phyloP scores from a whole-genome alignment of 805 yeast genomes.

The Nematodospora valgi region DNA sequence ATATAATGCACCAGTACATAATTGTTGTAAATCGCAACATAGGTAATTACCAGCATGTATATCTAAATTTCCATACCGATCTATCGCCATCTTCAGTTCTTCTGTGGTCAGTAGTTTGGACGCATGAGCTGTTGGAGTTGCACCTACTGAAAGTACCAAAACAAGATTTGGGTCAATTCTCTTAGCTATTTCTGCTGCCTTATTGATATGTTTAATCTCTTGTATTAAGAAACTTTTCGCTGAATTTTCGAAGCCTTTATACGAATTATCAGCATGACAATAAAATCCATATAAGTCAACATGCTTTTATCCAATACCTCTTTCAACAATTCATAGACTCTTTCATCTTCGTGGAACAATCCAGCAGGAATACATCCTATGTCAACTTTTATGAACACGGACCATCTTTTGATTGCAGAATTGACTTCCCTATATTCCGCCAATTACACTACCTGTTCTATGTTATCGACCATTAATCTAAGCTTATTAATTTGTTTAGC shows the following conservation, averaged over 20 bases:
- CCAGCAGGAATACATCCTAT: constrained; percentile 78
- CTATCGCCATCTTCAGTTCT: constrained; percentile 12
- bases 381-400: constrained; percentile 64
- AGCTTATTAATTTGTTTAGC: constrained; percentile 40
- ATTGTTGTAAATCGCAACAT: constrained; percentile 71
- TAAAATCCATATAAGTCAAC: constrained; percentile 64
- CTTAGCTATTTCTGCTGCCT: constrained; percentile 44
- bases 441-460: constrained; percentile 52
- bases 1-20: constrained; percentile 65
- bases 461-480: constrained; percentile 59
- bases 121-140: constrained; percentile 77
- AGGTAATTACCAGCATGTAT: constrained; percentile 83
- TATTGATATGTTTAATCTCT: constrained; percentile 56
- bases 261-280: constrained; percentile 80
- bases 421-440: constrained; percentile 25
- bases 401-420: constrained; percentile 44
- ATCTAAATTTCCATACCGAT: constrained; percentile 13
- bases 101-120: constrained; percentile 27
- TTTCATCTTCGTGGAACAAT: constrained; percentile 24
- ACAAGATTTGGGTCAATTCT: constrained; percentile 31
- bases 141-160: constrained; percentile 67
- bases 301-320: constrained; percentile 22
- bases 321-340: constrained; percentile 33
- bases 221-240: constrained; percentile 49
- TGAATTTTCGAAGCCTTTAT: constrained; percentile 43